A percentile compares a stretch with the other conserved stretches of the same genome.
These are phyloP conservation scores for Lichtheimia ramosa DNA, from an alignment of 371 early-diverging fungal species.

Conservation along the genomic window DNA sequence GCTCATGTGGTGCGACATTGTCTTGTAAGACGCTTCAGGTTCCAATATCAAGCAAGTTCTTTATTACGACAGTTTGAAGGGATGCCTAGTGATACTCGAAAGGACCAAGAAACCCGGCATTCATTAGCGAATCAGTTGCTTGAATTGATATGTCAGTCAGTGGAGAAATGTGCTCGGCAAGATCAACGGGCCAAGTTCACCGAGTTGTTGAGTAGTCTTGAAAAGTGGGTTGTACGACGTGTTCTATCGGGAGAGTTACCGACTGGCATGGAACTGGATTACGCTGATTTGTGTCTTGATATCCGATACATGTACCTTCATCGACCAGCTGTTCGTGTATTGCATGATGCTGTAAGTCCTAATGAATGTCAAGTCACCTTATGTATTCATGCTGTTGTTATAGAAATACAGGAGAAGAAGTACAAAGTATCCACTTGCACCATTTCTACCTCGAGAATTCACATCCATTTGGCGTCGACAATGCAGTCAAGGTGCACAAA, in stretches of 20 bases:
- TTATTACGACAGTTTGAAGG: slow-evolving; percentile 30
- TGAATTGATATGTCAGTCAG: slow-evolving; percentile 30
- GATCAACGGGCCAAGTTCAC: slow-evolving; percentile 39
- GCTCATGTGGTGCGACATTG: slow-evolving; percentile 18
- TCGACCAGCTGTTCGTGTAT: slow-evolving; percentile 37
- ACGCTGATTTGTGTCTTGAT: slow-evolving; percentile 39
- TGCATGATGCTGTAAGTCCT: slow-evolving; percentile 53
- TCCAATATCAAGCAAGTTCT: slow-evolving; percentile 28
- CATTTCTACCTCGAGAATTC: slow-evolving; percentile 50
- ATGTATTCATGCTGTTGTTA: neutral
- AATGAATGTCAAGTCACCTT: neutral
- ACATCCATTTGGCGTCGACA: slow-evolving; percentile 41
- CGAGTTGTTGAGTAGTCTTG: slow-evolving; percentile 33
- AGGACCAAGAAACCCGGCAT: slow-evolving; percentile 17
- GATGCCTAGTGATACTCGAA: slow-evolving; percentile 16
- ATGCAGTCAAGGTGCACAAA: slow-evolving; percentile 22
- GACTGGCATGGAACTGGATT: slow-evolving; percentile 32
- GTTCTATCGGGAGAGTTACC: slow-evolving; percentile 23
- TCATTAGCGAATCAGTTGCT: slow-evolving; percentile 25
- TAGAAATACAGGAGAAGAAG: slow-evolving; percentile 53
- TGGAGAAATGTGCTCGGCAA: slow-evolving; percentile 23
- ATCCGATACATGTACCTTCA: slow-evolving; percentile 41
- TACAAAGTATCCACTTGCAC: slow-evolving; percentile 48
- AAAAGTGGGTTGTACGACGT: slow-evolving; percentile 33
- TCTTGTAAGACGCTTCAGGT: slow-evolving; percentile 27